Base-by-base conservation (phyloP, 331 rosid genomes). In the Saraca asoca region DNA sequence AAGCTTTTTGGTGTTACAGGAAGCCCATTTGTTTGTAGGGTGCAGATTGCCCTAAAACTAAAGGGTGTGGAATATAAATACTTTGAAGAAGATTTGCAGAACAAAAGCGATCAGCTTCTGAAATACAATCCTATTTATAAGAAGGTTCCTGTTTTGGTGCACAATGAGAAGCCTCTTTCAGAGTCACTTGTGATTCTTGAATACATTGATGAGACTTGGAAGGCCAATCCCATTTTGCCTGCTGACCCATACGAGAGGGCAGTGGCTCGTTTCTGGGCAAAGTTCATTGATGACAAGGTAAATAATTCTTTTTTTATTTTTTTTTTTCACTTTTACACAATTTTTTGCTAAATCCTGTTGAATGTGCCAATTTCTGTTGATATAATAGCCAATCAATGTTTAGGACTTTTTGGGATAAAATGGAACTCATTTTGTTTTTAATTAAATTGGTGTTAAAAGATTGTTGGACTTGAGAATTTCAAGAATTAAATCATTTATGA, bases 111-210 rank as follows among this genome's bases (percentile, higher is more conserved):
- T 9, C 14, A 9, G 31, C 87, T 89, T 13, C 56, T 86, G 9
- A 64, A 73, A 41, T 80, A 75, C 67, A 89, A 85, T 24, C 96
- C 96, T 0, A 17, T 82, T 67, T 53, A 84, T 66, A 81, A 82
- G 68, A 84, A 82, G 76, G 67, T 84, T 17, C 91, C 88, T 5
- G 84, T 81, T 6, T 64, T 87, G 5, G 59, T 84, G 48, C 94
- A 87, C 66, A 46, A 77, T 6, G 89, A 68, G 0, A 79, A 70
- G 1, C 84, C 89, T 12, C 24, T 84, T 0, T 53, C 76, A 0
- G 90, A 87, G 66, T 84, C 94, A 0, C 84, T 72, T 18, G 73
- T 87, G 19, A 87, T 87, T 17, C 51, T 87, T 7, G 93, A 87
- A 18, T 87, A 87, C 58, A 77, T 86, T 0, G 93, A 85, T 4